Evolutionary conservation across 306 rosid species (phyloP), one percentile per base, ranked within the genome.

Genomic region (Prunus persica): DNA sequence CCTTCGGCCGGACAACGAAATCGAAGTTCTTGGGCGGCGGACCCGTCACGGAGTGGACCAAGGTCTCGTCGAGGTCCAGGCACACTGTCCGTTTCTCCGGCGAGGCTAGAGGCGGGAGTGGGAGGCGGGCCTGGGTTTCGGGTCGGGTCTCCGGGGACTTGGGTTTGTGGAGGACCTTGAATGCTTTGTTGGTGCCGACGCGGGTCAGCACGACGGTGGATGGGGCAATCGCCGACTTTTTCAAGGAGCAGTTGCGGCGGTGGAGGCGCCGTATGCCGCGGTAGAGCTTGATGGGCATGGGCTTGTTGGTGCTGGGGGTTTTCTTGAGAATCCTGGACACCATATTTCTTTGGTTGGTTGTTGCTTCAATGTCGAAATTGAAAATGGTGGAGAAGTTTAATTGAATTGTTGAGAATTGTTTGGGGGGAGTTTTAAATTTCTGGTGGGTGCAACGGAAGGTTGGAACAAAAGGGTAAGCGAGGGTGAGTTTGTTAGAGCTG

Each of bases 1-100:
- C 89, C 3, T 68, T 61, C 5, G 99, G 97, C 19, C 85, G 81
- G 27, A 95, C 92, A 2, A 92, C 72, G 87, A 95, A 95, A 50
- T 95, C 97, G 55, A 74, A 95, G 18, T 77, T 46, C 15, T 79
- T 81, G 13, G 97, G 92, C 1, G 84, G 82, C 1, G 88, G 93
- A 8, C 79, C 78, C 0, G 88, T 72, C 51, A 76, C 64, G 15
- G 97, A 84, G 72, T 95, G 97, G 14, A 95, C 71, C 38, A 95
- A 75, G 5, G 99, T 95, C 79, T 95, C 97, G 72, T 95, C 97
- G 0, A 95, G 86, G 75, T 95, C 99, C 3, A 95, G 93, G 63
- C 92, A 81, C 24, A 92, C 80, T 6, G 97, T 95, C 28, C 82
- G 80, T 15, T 76, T 82, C n/a, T 51, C 65, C 3, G 86, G 75